These are phyloP conservation scores for Domatiomyces globalis DNA, from an alignment of 2,329 filamentous ascomycete genomes.

Conservation along the genomic window DNA sequence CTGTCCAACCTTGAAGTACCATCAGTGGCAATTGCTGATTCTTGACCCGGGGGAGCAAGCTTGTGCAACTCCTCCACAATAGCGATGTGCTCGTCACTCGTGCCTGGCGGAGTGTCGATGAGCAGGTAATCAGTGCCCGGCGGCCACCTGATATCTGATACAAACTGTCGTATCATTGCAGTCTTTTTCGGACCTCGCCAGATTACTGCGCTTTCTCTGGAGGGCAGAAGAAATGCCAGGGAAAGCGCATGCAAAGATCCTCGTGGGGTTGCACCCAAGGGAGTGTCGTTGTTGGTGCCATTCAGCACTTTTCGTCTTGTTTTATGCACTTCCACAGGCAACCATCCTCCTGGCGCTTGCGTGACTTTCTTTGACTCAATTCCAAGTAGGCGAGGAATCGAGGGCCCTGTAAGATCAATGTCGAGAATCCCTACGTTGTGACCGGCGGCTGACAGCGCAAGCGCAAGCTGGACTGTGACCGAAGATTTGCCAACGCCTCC, in stretches of 20 bases:
- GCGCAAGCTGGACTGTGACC: conserved; percentile 87
- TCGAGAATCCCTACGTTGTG: conserved; percentile 90
- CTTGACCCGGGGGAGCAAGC: conserved; percentile 20
- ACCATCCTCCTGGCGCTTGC: conserved; percentile 82
- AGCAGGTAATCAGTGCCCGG: conserved; percentile 75
- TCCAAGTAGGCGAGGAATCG: conserved; percentile 86
- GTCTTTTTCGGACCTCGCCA: conserved; percentile 99
- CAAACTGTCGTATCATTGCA: conserved; percentile 93
- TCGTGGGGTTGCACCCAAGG: background rate
- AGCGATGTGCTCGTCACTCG: conserved; percentile 92
- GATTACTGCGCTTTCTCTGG: conserved; percentile 79
- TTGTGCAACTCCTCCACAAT: conserved; percentile 69
- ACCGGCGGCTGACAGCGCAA: conserved; percentile 72
- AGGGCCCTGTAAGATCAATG: conserved; percentile 89
- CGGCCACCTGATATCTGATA: conserved; percentile 79
- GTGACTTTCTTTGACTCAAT: conserved; percentile 81
- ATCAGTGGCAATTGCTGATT: conserved; percentile 23
- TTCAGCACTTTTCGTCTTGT: background rate
- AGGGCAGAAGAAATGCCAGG: conserved; percentile 73
- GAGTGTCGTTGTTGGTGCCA: conserved; percentile 6
- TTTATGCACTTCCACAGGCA: conserved; percentile 67
- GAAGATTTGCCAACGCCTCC: conserved; percentile 96
- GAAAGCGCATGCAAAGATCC: conserved; percentile 60
- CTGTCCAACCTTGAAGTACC: background rate
- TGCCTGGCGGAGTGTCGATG: conserved; percentile 91